Evolutionary conservation across 2,329 filamentous ascomycete genomes (phyloP), one percentile per base, ranked within the genome.

Genomic region (Cordyceps militaris): DNA sequence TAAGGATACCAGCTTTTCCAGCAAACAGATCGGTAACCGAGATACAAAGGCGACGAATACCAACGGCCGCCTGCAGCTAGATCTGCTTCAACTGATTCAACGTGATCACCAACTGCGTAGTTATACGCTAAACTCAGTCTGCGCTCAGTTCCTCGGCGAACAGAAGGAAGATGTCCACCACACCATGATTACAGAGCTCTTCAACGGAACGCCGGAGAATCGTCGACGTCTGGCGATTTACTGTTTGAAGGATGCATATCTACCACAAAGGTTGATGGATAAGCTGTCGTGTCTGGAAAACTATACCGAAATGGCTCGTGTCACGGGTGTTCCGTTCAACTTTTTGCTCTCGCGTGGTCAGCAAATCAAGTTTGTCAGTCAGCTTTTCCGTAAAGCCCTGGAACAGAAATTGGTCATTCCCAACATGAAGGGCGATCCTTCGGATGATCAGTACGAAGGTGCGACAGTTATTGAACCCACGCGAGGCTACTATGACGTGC

Each of bases 121-220:
- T 74, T 99, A 99, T 70, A 99, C 94, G 0, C 80, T 99, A 28
- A 99, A 99, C 71, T 96, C 94, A 1, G 94, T 99, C 6, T 96
- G 86, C 63, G 89, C 94, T 4, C 89, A 99, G 63, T 99, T 99
- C 67, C 72, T 99, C 24, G 91, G 91, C 48, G 94, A 99, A 70
- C 94, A 99, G 70, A 99, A 99, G 69, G 94, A 99, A 73, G 94
- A 99, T 72, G 94, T 99, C 3, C 94, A 99, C 68, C 87, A 99
- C 73, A 97, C 92, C 3, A 99, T 99, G 91, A 99, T 99, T 66
- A 99, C 95, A 0, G 95, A 97, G 68, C 76, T 99, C 3, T 97
- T 92, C 79, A 97, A 99, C 69, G 94, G 94, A 61, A 97, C 94
- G 0, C 86, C 92, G 0, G 94, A 99, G 69, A 96, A 93, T 4